Base-by-base conservation (phyloP, 1,284 basidiomycete genomes). In the Moniliophthora roreri region DNA sequence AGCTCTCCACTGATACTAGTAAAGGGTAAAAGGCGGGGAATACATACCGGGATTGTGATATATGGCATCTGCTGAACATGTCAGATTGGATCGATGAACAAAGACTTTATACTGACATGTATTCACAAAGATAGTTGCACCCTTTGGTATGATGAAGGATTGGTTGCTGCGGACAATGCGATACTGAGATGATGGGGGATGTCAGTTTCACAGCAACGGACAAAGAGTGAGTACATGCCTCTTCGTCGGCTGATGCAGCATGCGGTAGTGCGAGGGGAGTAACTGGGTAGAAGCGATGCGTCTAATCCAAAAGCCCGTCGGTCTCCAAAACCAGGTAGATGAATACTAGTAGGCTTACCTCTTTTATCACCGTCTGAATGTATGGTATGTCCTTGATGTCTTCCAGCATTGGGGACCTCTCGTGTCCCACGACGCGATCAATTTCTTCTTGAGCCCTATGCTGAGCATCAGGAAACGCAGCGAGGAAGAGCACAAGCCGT, bases 301-400 rank as follows among this genome's bases (percentile, higher is more conserved):
- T 63, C 64, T 51, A 55, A 40, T 40, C 13, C 32, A 5, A 32
- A 47, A 16, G n/a, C 11, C n/a, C 10, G 18, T n/a, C n/a, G n/a
- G n/a, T n/a, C n/a, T n/a, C n/a, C n/a, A n/a, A n/a, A n/a, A n/a
- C n/a, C n/a, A n/a, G n/a, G n/a, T n/a, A n/a, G n/a, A n/a, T n/a
- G n/a, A n/a, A n/a, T n/a, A n/a, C n/a, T n/a, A n/a, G n/a, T n/a
- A n/a, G n/a, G n/a, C n/a, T 56, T 1, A 40, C 59, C 52, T 66
- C 64, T 50, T 65, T 62, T 34, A 64, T 60, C 24, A 66, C 42
- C 2, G 63, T 67, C 11, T 62, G 63, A 21, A 66, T 54, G 50
- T 68, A 70, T 0, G 68, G 68, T 34, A 70, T 58, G 4, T 60
- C 50, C 10, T 61, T 55, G 26, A 61, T 54, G 26, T 69, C 68